These are phyloP conservation scores for Dalechampia spathulata DNA, from an alignment of 441 rosid genomes.

Conservation along the genomic window DNA sequence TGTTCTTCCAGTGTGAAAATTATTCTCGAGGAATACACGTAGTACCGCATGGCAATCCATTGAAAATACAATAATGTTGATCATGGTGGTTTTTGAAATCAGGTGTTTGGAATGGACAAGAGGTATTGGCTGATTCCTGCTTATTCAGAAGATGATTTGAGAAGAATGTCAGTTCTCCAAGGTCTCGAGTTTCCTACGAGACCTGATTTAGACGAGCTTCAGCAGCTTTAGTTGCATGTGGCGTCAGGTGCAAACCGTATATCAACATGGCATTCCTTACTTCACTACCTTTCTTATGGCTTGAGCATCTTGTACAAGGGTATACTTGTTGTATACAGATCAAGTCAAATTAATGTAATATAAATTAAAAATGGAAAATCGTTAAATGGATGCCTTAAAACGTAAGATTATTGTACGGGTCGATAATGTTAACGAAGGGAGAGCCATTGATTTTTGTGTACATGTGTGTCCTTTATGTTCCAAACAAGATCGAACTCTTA, in stretches of 20 bases:
- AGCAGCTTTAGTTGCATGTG: conserved; percentile 9
- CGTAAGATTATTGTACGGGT: too few species aligned
- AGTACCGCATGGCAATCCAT: too few species aligned
- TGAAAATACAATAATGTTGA: not conserved
- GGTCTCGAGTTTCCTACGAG: conserved; percentile 57
- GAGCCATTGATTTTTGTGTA: too few species aligned
- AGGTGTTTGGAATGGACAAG: conserved; percentile 82
- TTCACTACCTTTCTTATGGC: not conserved
- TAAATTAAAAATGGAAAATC: too few species aligned
- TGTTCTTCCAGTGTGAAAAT: too few species aligned
- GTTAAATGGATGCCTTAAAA: too few species aligned
- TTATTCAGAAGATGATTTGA: conserved; percentile 60
- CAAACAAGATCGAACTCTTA: too few species aligned
- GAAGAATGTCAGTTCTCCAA: conserved; percentile 43
- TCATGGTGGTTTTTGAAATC: conserved; percentile 6
- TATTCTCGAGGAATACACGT: too few species aligned
- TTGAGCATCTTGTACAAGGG: not conserved
- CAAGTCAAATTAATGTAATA: too few species aligned
- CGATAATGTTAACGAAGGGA: too few species aligned
- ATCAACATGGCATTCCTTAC: not conserved
- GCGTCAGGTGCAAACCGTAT: not conserved
- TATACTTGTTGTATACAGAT: too few species aligned
- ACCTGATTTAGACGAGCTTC: conserved; percentile 36
- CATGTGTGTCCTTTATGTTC: too few species aligned
- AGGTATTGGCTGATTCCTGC: conserved; percentile 74